Base-by-base conservation (phyloP, 305 asterid genomes). In the Stenogyne calaminthoides region DNA sequence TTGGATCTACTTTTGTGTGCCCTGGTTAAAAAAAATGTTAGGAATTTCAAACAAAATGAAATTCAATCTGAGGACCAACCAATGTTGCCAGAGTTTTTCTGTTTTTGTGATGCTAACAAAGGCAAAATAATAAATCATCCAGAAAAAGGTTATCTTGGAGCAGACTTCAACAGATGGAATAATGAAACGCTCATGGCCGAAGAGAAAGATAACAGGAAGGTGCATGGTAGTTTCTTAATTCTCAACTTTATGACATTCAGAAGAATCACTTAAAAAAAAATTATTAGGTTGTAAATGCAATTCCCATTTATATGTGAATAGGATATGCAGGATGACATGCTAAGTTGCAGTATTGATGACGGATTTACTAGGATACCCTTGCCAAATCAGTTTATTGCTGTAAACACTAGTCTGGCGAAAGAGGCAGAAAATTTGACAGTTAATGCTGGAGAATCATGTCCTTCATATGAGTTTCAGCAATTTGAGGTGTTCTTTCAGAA, bases 181-280 rank as follows among this genome's bases (percentile, higher is more conserved):
- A 83, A 93, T 79, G 94, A 81, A 78, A 83, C 92, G 68, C 72
- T 76, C 16, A 76, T 72, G 19, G 75, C 67, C 36, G 78, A 71
- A 78, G 88, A 83, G 81, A 82, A 80, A 82, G 85, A 83, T 83
- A 85, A 83, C 71, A 87, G 73, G 88, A 90, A 91, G 96, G 99
- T 92, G 87, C 84, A 85, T 77, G 87, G 88, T 84, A 80, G 82
- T 80, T 85, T 86, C 84, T 82, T 79, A 52, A 74, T 82, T 74
- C 82, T 77, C 63, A 65, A 73, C 67, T 66, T 71, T 65, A 73
- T 64, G 70, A 58, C 36, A 39, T 52, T 64, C 64, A 59, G 40
- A 19, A 9, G 68, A 69, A 64, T 70, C 62, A 37, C 78, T 56
- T 76, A 29, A 72, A 70, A 36, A 39, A 32, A 36, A 68, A 60